Base-by-base conservation (phyloP, 192 early-diverging fungal genomes). In the Diversispora epigaea region DNA sequence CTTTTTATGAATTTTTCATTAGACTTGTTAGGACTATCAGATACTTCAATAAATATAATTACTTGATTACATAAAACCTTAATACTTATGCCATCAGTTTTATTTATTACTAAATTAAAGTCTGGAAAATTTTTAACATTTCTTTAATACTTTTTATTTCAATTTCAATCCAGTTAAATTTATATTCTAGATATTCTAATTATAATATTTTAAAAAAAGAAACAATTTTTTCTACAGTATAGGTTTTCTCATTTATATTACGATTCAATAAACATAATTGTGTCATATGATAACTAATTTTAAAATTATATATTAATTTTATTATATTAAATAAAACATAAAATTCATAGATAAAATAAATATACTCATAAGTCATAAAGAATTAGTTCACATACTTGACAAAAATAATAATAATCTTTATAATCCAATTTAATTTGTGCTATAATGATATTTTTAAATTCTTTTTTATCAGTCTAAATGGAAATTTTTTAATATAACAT, bases 161-260 rank as follows among this genome's bases (percentile, higher is more conserved):
- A 11, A 57, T 25, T 57, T 71, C 69, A 40, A 71, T 71, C 69
- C 69, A 71, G 52, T 71, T 32, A 56, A 71, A 71, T 56, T 22
- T 17, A 57, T 71, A 58, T 40, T 58, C 69, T 58, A 17, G 32
- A 41, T 71, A 55, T 41, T 41, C 55, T 11, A 55, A 71, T 58
- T 71, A 55, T 14, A 70, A 54, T 22, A 49, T 49, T 49, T 70
- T 70, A 21, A 71, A 71, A 17, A 71, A 58, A 71, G 69, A 25
- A 2, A 71, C 69, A n/a, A 71, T 57, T 19, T 55, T 71, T 14
- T 71, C 55, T 39, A 71, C 32, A 3, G 32, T 71, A 57, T 71
- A 71, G 32, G 56, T 71, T 40, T 55, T 55, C 58, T 71, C 52
- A 9, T 55, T 39, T 7, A 71, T 71, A 56, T 40, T 19, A 55